phyloP scores from a whole-genome alignment of 1,284 basidiomycete species.

The Cryptococcus wingfieldii region DNA sequence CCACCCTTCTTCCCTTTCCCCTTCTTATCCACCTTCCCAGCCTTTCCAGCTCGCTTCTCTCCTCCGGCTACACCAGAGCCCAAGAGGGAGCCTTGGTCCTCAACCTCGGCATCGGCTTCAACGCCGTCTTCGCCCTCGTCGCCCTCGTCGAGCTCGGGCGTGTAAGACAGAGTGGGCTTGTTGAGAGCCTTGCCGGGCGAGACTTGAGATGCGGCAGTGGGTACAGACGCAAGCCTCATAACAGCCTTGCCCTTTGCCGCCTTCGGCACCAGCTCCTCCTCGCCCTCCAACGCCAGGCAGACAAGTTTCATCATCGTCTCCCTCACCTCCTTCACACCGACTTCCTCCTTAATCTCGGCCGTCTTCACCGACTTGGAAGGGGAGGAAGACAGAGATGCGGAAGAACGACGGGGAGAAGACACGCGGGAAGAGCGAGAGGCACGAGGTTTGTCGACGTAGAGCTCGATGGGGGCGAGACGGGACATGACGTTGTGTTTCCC shows the following conservation, averaged over 20 bases:
- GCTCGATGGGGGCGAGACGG: constrained; percentile 74
- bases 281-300: constrained; percentile 76
- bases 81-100: not conserved
- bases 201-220: not conserved
- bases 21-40: not conserved
- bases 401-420: not conserved
- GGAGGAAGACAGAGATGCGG: not conserved
- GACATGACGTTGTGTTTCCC: constrained; percentile 95
- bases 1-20: not conserved
- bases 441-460: constrained; percentile 60
- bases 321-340: constrained; percentile 61
- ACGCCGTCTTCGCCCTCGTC: not conserved
- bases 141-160: too few species aligned
- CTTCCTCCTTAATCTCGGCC: constrained; percentile 38
- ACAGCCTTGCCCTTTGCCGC: constrained; percentile 48
- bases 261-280: constrained; percentile 72
- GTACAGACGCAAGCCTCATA: not conserved
- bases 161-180: not conserved
- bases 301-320: constrained; percentile 69
- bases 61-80: too few species aligned
- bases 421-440: too few species aligned
- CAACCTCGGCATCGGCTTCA: constrained; percentile 4
- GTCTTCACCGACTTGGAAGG: constrained; percentile 9
- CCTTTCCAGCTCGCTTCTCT: not conserved
- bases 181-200: not conserved